Percentiles rank a stretch among this genome's conserved stretches.
These are phyloP conservation scores for Discostella pseudostelligera DNA, from an alignment of 108 stramenopile genomes.

Conservation along the genomic window DNA sequence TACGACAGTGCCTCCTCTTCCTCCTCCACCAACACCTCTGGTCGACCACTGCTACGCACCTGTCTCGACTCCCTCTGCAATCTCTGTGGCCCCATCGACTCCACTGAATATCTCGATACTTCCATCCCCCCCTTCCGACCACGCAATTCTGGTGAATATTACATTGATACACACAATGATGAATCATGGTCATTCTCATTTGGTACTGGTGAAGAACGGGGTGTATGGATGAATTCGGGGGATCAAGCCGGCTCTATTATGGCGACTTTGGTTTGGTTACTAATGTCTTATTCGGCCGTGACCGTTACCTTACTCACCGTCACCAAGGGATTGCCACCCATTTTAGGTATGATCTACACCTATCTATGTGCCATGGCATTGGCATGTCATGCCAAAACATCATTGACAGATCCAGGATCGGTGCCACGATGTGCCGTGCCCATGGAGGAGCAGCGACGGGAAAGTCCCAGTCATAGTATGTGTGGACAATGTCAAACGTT, in stretches of 20 bases:
- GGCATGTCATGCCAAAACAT: slow-evolving; percentile 90
- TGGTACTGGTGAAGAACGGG: slow-evolving; percentile 54
- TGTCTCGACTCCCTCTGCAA: slow-evolving; percentile 34
- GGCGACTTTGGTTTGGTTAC: slow-evolving; percentile 81
- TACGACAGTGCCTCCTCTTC: neutral
- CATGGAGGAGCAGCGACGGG: slow-evolving; percentile 67
- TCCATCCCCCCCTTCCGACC: slow-evolving; percentile 5
- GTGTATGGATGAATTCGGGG: slow-evolving; percentile 88
- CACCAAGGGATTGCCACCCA: slow-evolving; percentile 66
- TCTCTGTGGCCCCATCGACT: slow-evolving; percentile 30
- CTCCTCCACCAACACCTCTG: slow-evolving; percentile 8
- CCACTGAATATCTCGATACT: slow-evolving; percentile 43
- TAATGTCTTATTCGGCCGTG: slow-evolving; percentile 72
- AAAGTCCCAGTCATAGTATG: slow-evolving; percentile 65
- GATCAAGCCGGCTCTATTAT: slow-evolving; percentile 90
- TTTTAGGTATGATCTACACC: slow-evolving; percentile 62
- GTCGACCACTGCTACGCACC: slow-evolving; percentile 28
- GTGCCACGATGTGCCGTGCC: slow-evolving; percentile 87
- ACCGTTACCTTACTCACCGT: slow-evolving; percentile 76
- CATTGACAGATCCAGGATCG: slow-evolving; percentile 94
- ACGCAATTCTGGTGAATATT: slow-evolving; percentile 29
- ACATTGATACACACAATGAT: slow-evolving; percentile 50
- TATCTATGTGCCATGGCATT: slow-evolving; percentile 75
- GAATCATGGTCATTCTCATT: slow-evolving; percentile 43
- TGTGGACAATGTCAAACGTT: slow-evolving; percentile 96